Evolutionary conservation across 805 yeast genomes (phyloP).

Genomic region (Isabelozyma gotoi): DNA sequence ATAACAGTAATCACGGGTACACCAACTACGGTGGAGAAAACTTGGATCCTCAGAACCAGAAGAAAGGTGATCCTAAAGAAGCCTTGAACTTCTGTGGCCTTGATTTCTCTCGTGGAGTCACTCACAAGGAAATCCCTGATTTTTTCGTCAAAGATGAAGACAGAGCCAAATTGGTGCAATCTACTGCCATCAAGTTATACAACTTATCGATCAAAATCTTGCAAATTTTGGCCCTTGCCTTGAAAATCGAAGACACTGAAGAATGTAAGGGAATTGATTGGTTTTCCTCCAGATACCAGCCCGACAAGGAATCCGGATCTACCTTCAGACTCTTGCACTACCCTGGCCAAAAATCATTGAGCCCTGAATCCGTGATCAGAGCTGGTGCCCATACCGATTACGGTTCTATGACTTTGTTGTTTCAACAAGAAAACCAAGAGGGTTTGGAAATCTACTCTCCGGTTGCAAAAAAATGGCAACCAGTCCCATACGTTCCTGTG

Average conservation of each 20-base stretch:
- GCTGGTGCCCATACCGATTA: slow-evolving; percentile 91
- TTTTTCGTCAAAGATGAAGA: slow-evolving; percentile 43
- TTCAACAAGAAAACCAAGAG: slow-evolving; percentile 69
- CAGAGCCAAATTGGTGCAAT: slow-evolving; percentile 41
- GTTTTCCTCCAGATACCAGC: slow-evolving; percentile 61
- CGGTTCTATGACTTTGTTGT: slow-evolving; percentile 70
- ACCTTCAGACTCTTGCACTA: slow-evolving; percentile 71
- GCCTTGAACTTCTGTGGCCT: slow-evolving; percentile 67
- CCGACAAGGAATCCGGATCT: slow-evolving; percentile 55
- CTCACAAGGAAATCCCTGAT: slow-evolving; percentile 46
- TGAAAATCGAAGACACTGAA: slow-evolving; percentile 53
- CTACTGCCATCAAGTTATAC: slow-evolving; percentile 44
- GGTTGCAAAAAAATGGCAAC: slow-evolving; percentile 56
- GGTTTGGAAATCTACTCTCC: slow-evolving; percentile 70
- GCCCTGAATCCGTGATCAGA: slow-evolving; percentile 55
- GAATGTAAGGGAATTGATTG: slow-evolving; percentile 45
- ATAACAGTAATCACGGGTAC: slow-evolving; percentile 60
- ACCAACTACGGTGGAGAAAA: slow-evolving; percentile 55
- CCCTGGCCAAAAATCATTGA: slow-evolving; percentile 54
- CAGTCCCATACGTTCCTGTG: slow-evolving; percentile 58
- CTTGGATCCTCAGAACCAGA: slow-evolving; percentile 35
- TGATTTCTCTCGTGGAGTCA: slow-evolving; percentile 47
- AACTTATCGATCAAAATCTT: slow-evolving; percentile 50
- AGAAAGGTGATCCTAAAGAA: slow-evolving; percentile 61
- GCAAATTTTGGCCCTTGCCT: slow-evolving; percentile 57